These are phyloP conservation scores for Linderina pennispora DNA, from an alignment of 192 early-diverging fungal species.

Conservation along the genomic window DNA sequence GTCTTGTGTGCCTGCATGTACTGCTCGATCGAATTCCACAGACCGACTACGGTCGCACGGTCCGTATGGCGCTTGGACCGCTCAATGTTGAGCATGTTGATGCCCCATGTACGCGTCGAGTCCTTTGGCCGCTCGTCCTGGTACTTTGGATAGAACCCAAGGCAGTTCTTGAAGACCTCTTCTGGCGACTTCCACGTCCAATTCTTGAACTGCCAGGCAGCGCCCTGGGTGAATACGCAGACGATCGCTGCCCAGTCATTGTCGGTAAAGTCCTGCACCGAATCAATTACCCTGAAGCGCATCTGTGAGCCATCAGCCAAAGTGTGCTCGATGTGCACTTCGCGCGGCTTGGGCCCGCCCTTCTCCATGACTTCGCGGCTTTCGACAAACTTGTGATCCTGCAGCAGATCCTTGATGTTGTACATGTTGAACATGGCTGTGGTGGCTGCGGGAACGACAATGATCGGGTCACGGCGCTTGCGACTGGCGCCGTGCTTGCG, in stretches of 20 bases:
- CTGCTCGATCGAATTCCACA: conserved; percentile 37
- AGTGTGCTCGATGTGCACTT: conserved; percentile 55
- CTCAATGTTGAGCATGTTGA: conserved; percentile 34
- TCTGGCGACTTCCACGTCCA: conserved; percentile 85
- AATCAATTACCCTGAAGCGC: conserved; percentile 78
- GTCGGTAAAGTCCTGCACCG: conserved; percentile 59
- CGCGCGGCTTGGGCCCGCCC: conserved; percentile 60
- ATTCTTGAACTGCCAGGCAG: conserved; percentile 90
- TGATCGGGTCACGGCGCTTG: conserved; percentile 62
- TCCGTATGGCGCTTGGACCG: conserved; percentile 42
- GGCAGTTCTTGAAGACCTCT: conserved; percentile 72
- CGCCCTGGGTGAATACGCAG: conserved; percentile 86
- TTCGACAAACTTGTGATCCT: conserved; percentile 67
- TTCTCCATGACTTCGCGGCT: conserved; percentile 55
- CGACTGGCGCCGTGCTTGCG: conserved; percentile 5
- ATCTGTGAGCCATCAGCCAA: conserved; percentile 40
- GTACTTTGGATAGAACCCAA: conserved; percentile 54
- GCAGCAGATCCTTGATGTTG: conserved; percentile 81
- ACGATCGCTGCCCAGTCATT: conserved; percentile 87
- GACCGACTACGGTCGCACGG: conserved; percentile 27
- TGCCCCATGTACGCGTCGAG: conserved; percentile 17
- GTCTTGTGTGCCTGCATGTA: conserved; percentile 36
- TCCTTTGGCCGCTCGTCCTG: conserved; percentile 39
- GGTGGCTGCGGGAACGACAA: conserved; percentile 84
- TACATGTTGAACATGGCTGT: conserved; percentile 82